phyloP scores from a whole-genome alignment of 192 early-diverging fungal species.

The Linnemannia elongata region DNA sequence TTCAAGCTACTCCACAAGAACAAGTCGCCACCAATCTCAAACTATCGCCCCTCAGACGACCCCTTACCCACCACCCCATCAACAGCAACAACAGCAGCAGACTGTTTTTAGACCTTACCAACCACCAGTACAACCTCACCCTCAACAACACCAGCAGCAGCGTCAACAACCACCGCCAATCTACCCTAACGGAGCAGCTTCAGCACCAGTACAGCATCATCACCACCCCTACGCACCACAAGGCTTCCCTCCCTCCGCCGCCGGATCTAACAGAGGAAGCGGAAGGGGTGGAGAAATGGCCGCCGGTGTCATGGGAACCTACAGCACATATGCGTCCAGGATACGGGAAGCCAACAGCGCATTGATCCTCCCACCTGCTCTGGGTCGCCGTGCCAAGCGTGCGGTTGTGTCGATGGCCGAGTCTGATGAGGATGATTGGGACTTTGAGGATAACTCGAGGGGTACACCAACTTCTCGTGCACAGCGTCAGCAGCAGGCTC shows the following conservation, averaged over 20 bases:
- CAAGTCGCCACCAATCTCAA: conserved; percentile 19
- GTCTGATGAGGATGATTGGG: conserved; percentile 63
- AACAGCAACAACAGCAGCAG: not conserved
- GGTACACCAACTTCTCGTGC: conserved; percentile 40
- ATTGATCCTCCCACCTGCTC: conserved; percentile 60
- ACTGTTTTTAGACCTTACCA: not conserved
- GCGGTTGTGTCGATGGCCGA: conserved; percentile 56
- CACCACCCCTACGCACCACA: conserved; percentile 14
- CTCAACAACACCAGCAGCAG: not conserved
- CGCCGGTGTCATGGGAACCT: conserved; percentile 43
- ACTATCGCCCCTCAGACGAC: not conserved
- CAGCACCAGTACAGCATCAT: not conserved
- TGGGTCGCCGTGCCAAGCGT: conserved; percentile 52
- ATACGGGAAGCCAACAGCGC: conserved; percentile 66
- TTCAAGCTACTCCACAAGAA: not conserved
- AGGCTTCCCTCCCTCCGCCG: not conserved
- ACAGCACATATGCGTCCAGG: conserved; percentile 65
- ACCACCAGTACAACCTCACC: not conserved
- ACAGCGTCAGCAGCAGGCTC: conserved; percentile 19
- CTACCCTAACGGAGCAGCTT: not conserved
- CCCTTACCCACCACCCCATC: not conserved
- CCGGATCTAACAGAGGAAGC: not conserved
- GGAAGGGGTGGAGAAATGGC: not conserved
- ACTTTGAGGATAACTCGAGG: conserved; percentile 58
- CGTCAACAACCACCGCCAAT: conserved; percentile 1